phyloP scores from a whole-genome alignment of 306 rosid genomes.

The Abrus precatorius region DNA sequence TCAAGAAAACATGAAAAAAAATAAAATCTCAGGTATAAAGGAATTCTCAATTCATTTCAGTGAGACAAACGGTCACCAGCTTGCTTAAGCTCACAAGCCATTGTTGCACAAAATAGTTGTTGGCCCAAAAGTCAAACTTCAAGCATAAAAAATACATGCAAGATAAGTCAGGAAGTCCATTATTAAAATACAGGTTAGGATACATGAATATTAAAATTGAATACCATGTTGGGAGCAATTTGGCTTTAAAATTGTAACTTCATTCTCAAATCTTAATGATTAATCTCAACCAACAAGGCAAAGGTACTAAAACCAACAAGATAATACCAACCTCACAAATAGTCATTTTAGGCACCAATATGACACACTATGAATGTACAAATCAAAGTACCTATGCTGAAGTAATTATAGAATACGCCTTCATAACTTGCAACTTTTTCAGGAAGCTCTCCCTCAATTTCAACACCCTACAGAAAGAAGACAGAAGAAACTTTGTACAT shows the following conservation, averaged over 20 bases:
- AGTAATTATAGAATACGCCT: conserved; percentile 97
- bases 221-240: conserved; percentile 26
- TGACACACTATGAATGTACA: conserved; percentile 29
- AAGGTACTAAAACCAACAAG: conserved; percentile 34
- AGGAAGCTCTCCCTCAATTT: conserved; percentile 72
- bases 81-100: conserved; percentile 34
- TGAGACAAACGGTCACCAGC: conserved; percentile 27
- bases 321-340: conserved; percentile 32
- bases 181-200: conserved; percentile 33
- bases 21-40: conserved; percentile 16
- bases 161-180: conserved; percentile 29
- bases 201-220: not conserved
- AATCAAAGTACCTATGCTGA: conserved; percentile 81
- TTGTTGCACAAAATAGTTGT: conserved; percentile 35
- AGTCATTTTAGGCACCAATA: conserved; percentile 22
- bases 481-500: conserved; percentile 44
- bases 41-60: conserved; percentile 41
- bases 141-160: conserved; percentile 10
- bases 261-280: conserved; percentile 27
- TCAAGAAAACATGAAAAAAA: conserved; percentile 16
- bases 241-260: conserved; percentile 36
- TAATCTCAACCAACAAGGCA: conserved; percentile 1
- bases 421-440: conserved; percentile 73
- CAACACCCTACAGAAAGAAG: conserved; percentile 72
- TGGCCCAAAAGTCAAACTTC: conserved; percentile 26